Evolutionary conservation across 208 protist species (phyloP).

Genomic region (Angomonas ambiguus): DNA sequence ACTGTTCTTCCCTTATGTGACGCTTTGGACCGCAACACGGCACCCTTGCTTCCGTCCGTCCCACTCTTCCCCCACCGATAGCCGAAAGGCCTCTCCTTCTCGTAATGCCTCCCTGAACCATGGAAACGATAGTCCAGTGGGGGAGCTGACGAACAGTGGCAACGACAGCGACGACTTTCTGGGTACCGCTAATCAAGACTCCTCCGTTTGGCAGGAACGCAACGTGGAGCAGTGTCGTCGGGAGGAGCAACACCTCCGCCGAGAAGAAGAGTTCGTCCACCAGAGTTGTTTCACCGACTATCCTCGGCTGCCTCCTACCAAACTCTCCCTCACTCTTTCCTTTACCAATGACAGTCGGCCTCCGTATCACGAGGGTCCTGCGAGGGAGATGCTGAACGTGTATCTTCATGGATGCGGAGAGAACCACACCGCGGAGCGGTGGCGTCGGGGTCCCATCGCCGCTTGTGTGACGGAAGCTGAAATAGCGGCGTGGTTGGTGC

Average conservation of each 20-base stretch:
- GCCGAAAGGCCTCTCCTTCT: not conserved
- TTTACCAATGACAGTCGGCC: constrained; percentile 59
- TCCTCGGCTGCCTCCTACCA: not conserved
- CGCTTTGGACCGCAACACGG: not conserved
- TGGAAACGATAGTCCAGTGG: not conserved
- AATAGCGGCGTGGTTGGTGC: constrained; percentile 38
- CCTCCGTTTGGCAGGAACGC: not conserved
- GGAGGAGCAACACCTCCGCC: not conserved
- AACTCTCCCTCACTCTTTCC: constrained; percentile 13
- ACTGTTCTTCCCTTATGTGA: constrained; percentile 15
- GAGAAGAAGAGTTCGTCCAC: not conserved
- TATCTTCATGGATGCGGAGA: constrained; percentile 27
- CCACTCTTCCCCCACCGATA: not conserved
- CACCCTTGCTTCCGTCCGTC: not conserved
- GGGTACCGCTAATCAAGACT: not conserved
- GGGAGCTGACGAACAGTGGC: not conserved
- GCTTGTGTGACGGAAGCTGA: constrained; percentile 16
- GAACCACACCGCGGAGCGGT: constrained; percentile 12
- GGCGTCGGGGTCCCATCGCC: constrained; percentile 4
- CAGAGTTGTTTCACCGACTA: not conserved
- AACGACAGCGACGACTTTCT: not conserved
- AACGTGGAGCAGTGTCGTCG: not conserved
- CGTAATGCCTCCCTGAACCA: not conserved
- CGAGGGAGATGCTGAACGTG: constrained; percentile 36
- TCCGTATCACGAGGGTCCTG: constrained; percentile 27